Base-by-base conservation (phyloP, 352 stramenopile species). In the Globisporangium splendens region DNA sequence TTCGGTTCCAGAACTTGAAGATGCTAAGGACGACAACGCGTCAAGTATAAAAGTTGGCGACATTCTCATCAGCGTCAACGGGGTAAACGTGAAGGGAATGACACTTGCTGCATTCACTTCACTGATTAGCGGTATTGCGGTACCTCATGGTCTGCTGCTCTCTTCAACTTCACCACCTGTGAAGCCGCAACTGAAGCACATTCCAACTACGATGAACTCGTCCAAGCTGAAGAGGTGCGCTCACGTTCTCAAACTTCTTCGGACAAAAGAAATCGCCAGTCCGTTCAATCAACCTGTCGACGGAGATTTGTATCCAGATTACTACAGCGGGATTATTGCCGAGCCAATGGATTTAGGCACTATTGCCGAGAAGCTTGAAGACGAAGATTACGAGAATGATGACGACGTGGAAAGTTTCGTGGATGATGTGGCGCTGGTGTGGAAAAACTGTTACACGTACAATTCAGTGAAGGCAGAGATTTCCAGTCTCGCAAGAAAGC, bases 241-340 rank as follows among this genome's bases (percentile, higher is more conserved):
- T 18, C 81, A 91, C 46, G 79, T 90, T 0, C 63, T 93, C 2
- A 91, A 93, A 52, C 65, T 93, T 51, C 62, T 93, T 51, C 81
- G 83, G 38, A 70, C 74, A 1, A 95, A 95, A 73, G 83, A 93
- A 49, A 79, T 91, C 48, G 74, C 86, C 3, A 59, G 56, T 1
- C 83, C 86, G 31, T 95, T 95, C 59, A 93, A 93, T 49, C 77
- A 91, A n/a, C 83, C 83, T 10, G 86, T 95, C 4, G 86, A 95
- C 68, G 68, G 73, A 4, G 80, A 92, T 21, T 51, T 95, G 46
- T 95, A 95, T 65, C 86, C 86, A 5, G 86, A 95, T 33, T 95
- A 95, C 44, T 89, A 89, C 53, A 87, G 79, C 43, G 77, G 77
- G 0, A 64, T 88, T 49, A 87, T 95, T 18, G 59, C 72, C 1